Evolutionary conservation across 2,329 filamentous ascomycete genomes (phyloP), one percentile per base, ranked within the genome.

Genomic region (Dactylonectria estremocensis): DNA sequence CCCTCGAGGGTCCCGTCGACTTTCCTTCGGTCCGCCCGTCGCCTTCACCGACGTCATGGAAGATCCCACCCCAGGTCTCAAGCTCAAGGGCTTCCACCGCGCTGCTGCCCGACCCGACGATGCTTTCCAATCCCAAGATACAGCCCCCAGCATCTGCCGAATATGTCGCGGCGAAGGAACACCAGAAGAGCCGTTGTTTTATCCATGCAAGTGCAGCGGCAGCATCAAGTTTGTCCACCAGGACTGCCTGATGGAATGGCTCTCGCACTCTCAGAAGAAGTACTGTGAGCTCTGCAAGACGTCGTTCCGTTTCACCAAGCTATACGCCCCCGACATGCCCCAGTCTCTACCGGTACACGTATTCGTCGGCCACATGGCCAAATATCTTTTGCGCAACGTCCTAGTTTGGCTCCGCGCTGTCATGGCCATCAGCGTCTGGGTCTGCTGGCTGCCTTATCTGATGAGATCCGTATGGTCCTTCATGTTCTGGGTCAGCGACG

Each of bases 271-370:
- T 2, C 95, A 99, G 80, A 99, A 99, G 89, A 98, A 98, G 82
- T 93, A 99, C 85, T 99, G 97, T 86, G 96, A 99, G 84, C 91
- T 99, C 40, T 99, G 96, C 90, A 99, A 99, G 85, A 99, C 96
- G 2, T 92, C 95, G 0, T 99, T 98, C 79, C 93, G 95, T 68
- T 99, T 99, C 85, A 99, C 96, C 60, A 99, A 99, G 82, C 89
- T 99, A 45, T 99, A 99, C 84, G 91, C 95, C 69, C 94, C 95
- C 4, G 89, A 95, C 77, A 99, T 99, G 96, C 97, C 96, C 1
- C 89, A 90, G 69, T 90, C 89, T 13, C 87, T 99, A 14, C 96
- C 97, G 0, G 87, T 91, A 46, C 88, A 92, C 54, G 86, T 99
- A 69, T 98, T 99, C 76, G 73, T 95, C 63, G 91, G 90, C 70